Base-by-base conservation (phyloP, 73 alveolate species). In the Tetrahymena malaccensis region DNA sequence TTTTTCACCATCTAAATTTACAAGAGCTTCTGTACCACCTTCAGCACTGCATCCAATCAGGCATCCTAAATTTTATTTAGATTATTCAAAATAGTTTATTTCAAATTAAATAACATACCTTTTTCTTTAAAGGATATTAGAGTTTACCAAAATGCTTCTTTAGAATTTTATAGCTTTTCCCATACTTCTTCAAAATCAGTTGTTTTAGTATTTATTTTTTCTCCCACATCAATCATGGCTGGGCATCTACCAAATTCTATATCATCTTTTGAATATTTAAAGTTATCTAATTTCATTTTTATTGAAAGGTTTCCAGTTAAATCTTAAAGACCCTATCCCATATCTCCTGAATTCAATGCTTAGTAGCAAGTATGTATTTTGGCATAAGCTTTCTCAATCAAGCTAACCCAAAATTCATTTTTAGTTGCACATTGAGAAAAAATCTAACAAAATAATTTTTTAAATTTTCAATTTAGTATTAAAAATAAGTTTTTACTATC, bases 321-420 rank as follows among this genome's bases (percentile, higher is more conserved):
- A 95, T 98, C 99, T 43, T 95, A 94, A 43, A 98, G 94, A 22
- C 98, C 99, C 25, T 98, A 97, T 57, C 97, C 98, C 37, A 97
- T 96, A 17, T 96, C 97, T 25, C 99, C 99, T 16, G 96, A 85
- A 37, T 95, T 94, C 21, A 98, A 85, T 16, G 98, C 97, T 55
- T 95, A 95, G 85, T 98, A 98, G 93, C 98, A 94, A 10, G 85
- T 58, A 93, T 98, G 98, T 25, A 98, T 93, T 89, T 98, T 98
- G 31, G 99, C 99, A 96, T 96, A 98, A 1, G 99, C 99, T 94
- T 98, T 98, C 93, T 98, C 99, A 19, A 97, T 94, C 0, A 98
- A 93, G 34, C 97, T 95, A 11, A 98, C 99, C 99, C 99, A 98
- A 94, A 98, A 98, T 94, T 97, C 97, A 84, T 97, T 94, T n/a